phyloP scores from a whole-genome alignment of 352 stramenopile genomes.

The Phytophthora nicotianae region DNA sequence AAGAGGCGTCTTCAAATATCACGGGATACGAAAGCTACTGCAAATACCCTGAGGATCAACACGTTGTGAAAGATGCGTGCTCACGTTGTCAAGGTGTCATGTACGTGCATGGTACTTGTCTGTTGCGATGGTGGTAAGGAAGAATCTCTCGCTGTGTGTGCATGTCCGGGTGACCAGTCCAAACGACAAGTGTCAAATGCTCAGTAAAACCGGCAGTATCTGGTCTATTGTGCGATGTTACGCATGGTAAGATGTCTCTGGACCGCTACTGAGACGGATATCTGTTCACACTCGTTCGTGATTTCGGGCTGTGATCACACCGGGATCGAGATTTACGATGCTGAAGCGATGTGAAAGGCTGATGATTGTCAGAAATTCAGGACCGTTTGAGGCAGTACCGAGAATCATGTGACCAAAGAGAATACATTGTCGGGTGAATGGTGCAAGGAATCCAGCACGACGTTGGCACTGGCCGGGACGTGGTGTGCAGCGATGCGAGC shows the following conservation, averaged over 20 bases:
- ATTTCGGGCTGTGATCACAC: slow-evolving; percentile 17
- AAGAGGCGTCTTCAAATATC: slow-evolving; percentile 1
- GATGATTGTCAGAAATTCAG: slow-evolving; percentile 9
- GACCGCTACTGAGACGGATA: slow-evolving; percentile 3
- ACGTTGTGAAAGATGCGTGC: too few relatives aligned
- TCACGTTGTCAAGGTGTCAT: not conserved
- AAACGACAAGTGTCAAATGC: slow-evolving; percentile 33
- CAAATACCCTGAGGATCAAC: not conserved
- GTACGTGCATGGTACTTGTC: not conserved
- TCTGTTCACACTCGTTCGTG: slow-evolving; percentile 14
- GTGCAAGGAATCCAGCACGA: slow-evolving; percentile 15
- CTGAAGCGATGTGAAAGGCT: slow-evolving; percentile 13
- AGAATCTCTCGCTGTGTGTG: not conserved
- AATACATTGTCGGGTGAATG: slow-evolving; percentile 6
- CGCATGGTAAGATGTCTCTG: not conserved
- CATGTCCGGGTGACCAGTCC: slow-evolving; percentile 2
- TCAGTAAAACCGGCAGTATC: slow-evolving; percentile 18
- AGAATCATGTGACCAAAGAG: not conserved
- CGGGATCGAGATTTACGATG: not conserved
- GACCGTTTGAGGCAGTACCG: slow-evolving; percentile 21
- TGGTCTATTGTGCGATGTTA: not conserved
- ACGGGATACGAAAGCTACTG: not conserved
- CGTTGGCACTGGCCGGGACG: slow-evolving; percentile 8
- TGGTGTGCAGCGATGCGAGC: slow-evolving; percentile 16
- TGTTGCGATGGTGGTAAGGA: not conserved